These are phyloP conservation scores for Monosporascus sp. DNA, from an alignment of 2,329 filamentous ascomycete genomes.

Conservation along the genomic window DNA sequence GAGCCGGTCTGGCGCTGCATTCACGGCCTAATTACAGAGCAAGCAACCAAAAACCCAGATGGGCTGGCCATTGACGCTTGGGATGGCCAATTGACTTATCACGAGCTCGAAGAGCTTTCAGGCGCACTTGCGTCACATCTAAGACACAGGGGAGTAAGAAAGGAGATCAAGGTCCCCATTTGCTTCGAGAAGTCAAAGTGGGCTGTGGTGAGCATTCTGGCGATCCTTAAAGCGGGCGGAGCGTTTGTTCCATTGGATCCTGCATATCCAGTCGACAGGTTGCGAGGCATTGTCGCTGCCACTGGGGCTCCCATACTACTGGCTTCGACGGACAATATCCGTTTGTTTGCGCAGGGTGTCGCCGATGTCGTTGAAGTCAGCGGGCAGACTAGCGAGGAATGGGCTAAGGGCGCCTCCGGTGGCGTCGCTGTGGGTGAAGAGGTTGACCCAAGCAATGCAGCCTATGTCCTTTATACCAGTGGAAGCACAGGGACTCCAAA, in stretches of 20 bases:
- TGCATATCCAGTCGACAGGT: conserved; percentile 13
- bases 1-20: neutral
- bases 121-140: conserved; percentile 5
- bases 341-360: neutral
- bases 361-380: neutral
- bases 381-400: neutral
- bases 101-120: neutral
- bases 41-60: neutral
- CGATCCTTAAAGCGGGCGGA: conserved; percentile 22
- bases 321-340: neutral
- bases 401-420: neutral
- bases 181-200: conserved; percentile 16
- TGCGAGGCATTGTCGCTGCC: conserved; percentile 3
- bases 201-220: conserved; percentile 17
- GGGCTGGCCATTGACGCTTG: neutral
- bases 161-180: conserved; percentile 12
- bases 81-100: neutral
- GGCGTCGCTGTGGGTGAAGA: neutral
- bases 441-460: conserved; percentile 4
- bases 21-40: neutral
- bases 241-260: conserved; percentile 24
- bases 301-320: neutral
- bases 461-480: conserved; percentile 42
- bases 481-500: conserved; percentile 44
- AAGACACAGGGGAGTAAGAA: conserved; percentile 5